Base-by-base conservation (phyloP, 2,329 filamentous ascomycete genomes). In the Exophiala mesophila region DNA sequence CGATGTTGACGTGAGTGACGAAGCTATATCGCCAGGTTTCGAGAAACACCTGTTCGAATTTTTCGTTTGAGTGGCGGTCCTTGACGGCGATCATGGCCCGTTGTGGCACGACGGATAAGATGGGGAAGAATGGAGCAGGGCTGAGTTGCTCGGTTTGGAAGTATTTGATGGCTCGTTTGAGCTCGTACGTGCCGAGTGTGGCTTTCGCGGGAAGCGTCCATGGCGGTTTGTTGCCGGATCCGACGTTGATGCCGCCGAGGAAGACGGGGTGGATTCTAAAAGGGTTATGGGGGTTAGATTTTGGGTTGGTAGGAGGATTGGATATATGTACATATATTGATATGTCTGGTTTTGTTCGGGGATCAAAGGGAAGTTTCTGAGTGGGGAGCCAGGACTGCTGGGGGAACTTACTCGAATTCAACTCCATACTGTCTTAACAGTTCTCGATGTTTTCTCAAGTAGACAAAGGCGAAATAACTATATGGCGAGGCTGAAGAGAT, bases 241-340 rank as follows among this genome's bases (percentile, higher is more conserved):
- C 71, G 24, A 70, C 67, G 57, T 81, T 84, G 57, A 86, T 77
- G 33, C 73, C 82, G 18, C 78, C 80, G 10, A 90, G 70, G 57
- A 89, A 82, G 38, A 88, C 72, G 10, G 86, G 86, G 50, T 83
- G 73, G 54, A 85, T 76, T 37, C 82, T 86, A 49, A 43, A n/a
- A n/a, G n/a, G n/a, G n/a, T n/a, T n/a, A n/a, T n/a, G n/a, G n/a
- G n/a, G n/a, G n/a, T n/a, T n/a, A n/a, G n/a, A n/a, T n/a, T n/a
- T n/a, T n/a, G n/a, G n/a, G n/a, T n/a, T n/a, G n/a, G n/a, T n/a
- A n/a, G n/a, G n/a, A n/a, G n/a, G n/a, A n/a, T n/a, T n/a, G n/a
- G n/a, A n/a, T n/a, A n/a, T n/a, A n/a, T n/a, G n/a, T n/a, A n/a
- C n/a, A n/a, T n/a, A n/a, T n/a, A n/a, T n/a, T n/a, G n/a, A n/a